Base-by-base conservation (phyloP, 2,329 filamentous ascomycete genomes). In the Ceratocystis cubensis region DNA sequence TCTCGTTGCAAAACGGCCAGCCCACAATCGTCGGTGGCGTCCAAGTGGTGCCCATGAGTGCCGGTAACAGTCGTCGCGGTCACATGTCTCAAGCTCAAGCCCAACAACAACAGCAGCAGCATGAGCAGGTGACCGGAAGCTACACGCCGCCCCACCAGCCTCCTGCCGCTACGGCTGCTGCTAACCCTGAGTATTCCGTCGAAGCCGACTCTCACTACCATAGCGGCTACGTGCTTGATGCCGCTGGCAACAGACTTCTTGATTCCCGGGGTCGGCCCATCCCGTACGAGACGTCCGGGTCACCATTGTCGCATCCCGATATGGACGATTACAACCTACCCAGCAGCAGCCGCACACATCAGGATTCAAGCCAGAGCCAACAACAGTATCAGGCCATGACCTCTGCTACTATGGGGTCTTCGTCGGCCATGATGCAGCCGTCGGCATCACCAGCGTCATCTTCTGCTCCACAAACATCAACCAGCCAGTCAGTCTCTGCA, bases 11-110 rank as follows among this genome's bases (percentile, higher is more conserved):
- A 72, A 88, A 89, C 69, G 94, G 94, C 5, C 86, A 91, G 68
- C 89, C 93, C 15, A 96, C 91, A 1, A 81, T 95, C 62, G 89
- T 99, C 7, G 91, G 92, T 62, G 93, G 93, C 53, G 91, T 97
- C 13, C 92, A 96, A 73, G 94, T 99, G 13, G 89, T 97, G 20
- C 94, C 94, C 5, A 96, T 95, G 70, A 86, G 86, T 8, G 80
- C 86, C 13, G n/a, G 33, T 17, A 80, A 82, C 2, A 84, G 81
- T 72, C 82, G 82, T 67, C 78, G 81, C 63, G 75, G 76, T 64
- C 81, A 77, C 70, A 75, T 76, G 53, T 76, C 78, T 63, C 76
- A 79, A 7, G n/a, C 22, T 25, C 53, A 59, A 8, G 17, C 28
- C 63, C 48, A 25, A 13, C 41, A 37, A 15, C 30, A 53, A 7